Evolutionary conservation across 2,329 filamentous ascomycete species (phyloP).

Genomic region (Fusarium praegraminearum): DNA sequence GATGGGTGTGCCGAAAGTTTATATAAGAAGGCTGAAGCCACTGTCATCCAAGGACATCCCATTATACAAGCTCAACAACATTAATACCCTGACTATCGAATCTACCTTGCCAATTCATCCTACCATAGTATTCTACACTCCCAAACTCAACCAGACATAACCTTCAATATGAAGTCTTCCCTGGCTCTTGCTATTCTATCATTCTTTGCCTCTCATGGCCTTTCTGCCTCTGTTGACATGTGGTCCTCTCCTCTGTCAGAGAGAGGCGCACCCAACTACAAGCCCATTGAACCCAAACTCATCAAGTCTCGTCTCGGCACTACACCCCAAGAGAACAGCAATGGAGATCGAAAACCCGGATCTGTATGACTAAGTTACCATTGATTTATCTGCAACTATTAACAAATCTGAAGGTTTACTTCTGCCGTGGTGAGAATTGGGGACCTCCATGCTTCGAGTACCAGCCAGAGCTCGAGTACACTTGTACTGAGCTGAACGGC

Average conservation of each 20-base stretch:
- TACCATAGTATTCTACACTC: background rate
- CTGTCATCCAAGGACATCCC: slow-evolving; percentile 9
- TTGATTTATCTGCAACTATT: background rate
- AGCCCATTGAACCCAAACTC: slow-evolving; percentile 39
- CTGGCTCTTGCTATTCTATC: slow-evolving; percentile 22
- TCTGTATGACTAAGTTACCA: slow-evolving; percentile 24
- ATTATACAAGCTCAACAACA: background rate
- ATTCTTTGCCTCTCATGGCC: slow-evolving; percentile 22
- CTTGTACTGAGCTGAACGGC: slow-evolving; percentile 38
- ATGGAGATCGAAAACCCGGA: slow-evolving; percentile 29
- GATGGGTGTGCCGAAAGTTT: slow-evolving; percentile 2
- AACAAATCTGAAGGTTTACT: slow-evolving; percentile 41
- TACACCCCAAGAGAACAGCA: slow-evolving; percentile 31
- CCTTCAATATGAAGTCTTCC: slow-evolving; percentile 36
- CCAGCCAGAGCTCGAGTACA: slow-evolving; percentile 42
- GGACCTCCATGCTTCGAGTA: slow-evolving; percentile 43
- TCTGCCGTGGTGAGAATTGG: slow-evolving; percentile 47
- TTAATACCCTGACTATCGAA: no score
- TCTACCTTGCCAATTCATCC: background rate
- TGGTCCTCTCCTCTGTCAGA: slow-evolving; percentile 37
- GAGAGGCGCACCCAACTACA: slow-evolving; percentile 24
- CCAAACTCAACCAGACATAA: background rate
- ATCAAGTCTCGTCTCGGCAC: slow-evolving; percentile 42
- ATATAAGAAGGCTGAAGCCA: slow-evolving; percentile 32
- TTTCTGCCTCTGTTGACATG: slow-evolving; percentile 42